A percentile compares a stretch with the other conserved stretches of the same genome.
Conservation (phyloP, 2,329 filamentous ascomycete genomes). For the Ciborinia camelliae region DNA sequence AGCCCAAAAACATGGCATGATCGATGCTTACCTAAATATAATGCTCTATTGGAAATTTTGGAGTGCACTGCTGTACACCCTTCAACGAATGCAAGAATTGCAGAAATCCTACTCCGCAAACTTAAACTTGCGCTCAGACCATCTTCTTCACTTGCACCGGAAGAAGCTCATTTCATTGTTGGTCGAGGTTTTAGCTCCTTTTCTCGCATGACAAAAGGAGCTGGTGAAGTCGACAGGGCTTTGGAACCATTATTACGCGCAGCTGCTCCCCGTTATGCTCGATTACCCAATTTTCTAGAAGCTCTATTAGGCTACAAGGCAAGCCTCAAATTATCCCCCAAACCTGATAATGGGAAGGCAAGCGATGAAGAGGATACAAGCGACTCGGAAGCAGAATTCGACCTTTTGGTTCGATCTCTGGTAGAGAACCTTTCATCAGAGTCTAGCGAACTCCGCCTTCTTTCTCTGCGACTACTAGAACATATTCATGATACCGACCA, state of each 20-base stretch:
- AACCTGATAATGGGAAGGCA: constrained; percentile 13
- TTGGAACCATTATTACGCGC: constrained; percentile 65
- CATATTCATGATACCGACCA: constrained; percentile 51
- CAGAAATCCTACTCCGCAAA: constrained; percentile 62
- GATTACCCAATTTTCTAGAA: constrained; percentile 62
- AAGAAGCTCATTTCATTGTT: constrained; percentile 68
- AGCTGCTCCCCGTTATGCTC: constrained; percentile 63
- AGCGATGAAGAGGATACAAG: constrained; percentile 13
- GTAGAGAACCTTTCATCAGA: constrained; percentile 71
- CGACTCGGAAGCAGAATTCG: constrained; percentile 51
- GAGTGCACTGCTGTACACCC: constrained; percentile 61
- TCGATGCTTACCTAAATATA: constrained; percentile 64
- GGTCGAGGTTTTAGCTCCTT: constrained; percentile 74
- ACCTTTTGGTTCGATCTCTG: constrained; percentile 61
- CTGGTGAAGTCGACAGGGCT: constrained; percentile 54
- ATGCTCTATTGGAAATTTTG: constrained; percentile 62
- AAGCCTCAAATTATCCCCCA: constrained; percentile 28
- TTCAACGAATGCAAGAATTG: constrained; percentile 63
- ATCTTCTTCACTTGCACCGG: constrained; percentile 54
- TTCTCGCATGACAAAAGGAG: constrained; percentile 59
- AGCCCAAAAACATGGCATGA: constrained; percentile 60
- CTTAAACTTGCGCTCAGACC: constrained; percentile 62
- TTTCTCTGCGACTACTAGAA: constrained; percentile 69
- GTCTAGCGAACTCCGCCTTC: constrained; percentile 70
- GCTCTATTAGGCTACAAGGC: constrained; percentile 56